Evolutionary conservation across 306 rosid genomes (phyloP), one percentile per base, ranked within the genome.

Genomic region (Casuarina glauca): DNA sequence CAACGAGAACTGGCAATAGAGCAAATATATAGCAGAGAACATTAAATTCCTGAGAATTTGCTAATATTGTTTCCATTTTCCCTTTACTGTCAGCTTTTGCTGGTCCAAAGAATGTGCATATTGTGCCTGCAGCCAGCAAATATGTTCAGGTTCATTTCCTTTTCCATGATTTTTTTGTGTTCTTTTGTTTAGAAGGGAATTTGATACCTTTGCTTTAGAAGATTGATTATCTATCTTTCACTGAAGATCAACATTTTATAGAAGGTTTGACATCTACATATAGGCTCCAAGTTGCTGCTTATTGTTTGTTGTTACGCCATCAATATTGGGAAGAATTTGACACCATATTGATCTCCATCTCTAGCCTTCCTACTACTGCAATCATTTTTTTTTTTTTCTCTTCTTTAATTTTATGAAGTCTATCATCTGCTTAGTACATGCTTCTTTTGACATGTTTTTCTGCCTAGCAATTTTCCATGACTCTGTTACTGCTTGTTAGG

Each of bases 91-190:
- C 92, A 92, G 98, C 93, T 86, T 90, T 94, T 80, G 84, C 85
- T 46, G 97, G 97, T 53, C 79, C 91, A 72, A 92, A 89, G 86
- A 89, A 89, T 75, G 73, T 35, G 55, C 84, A 92, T 41, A 12
- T 92, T 79, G 88, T 92, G 68, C 91, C 98, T 20, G 96, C 96
- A 71, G 97, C 97, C 68, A 90, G 88, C 85, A 86, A 88, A 39
- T 94, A 92, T 64, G 90, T 92, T 68, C 97, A 94, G 98, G 98
- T 94, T 74, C 72, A 77, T 77, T 83, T 75, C 70, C 69, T 72
- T 66, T 32, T 32, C 55, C 51, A 61, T 70, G 46, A 45, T 48
- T 42, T 39, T 16, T 1, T 8, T 55, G 3, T 38, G 48, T 52
- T 49, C 7, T 42, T 70, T 32, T 32, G 32, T 43, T 0, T 0